Evolutionary conservation across 2,329 filamentous ascomycete genomes (phyloP), one percentile per base, ranked within the genome.

Genomic region (Akanthomyces lecanii): DNA sequence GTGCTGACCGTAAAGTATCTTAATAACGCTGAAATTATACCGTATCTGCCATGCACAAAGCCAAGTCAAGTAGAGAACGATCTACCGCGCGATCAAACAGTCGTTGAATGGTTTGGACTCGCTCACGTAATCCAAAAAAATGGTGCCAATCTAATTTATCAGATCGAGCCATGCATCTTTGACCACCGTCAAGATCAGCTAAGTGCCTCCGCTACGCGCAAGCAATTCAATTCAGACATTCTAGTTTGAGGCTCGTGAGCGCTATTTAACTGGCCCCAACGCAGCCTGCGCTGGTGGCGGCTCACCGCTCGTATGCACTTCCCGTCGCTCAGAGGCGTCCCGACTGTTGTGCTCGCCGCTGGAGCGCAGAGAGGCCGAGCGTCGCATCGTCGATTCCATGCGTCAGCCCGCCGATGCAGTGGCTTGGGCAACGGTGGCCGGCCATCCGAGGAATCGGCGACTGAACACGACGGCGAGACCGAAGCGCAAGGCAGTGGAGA

Each of bases 91-190:
- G 3, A 40, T 40, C 38, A 40, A 40, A 16, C 14, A 48, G 21
- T 28, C 12, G 45, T 48, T 30, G 50, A 52, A 33, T 4, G 5
- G 25, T 52, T 18, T 5, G n/a, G 5, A 47, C 50, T 52, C 50
- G 59, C 59, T 61, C 50, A 61, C 59, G 59, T 61, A 61, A 61
- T 61, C 59, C 59, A 61, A 21, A 21, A 21, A 21, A 40, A 25
- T 47, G 6, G 51, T 38, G 40, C 51, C 14, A 40, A 28, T 23
- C 23, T 38, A 69, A 72, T 1, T 63, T 21, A 61, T 61, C 51
- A 54, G 51, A 55, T 2, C 71, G 57, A 1, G 71, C 62, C 7
- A 16, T 1, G 71, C 30, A 38, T 28, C 70, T 66, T 1, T 67
- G 61, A 1, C 33, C 14, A 0, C 64, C 56, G 21, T 64, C 14